phyloP scores from a whole-genome alignment of 257 asterid species.

The Prunella vulgaris region DNA sequence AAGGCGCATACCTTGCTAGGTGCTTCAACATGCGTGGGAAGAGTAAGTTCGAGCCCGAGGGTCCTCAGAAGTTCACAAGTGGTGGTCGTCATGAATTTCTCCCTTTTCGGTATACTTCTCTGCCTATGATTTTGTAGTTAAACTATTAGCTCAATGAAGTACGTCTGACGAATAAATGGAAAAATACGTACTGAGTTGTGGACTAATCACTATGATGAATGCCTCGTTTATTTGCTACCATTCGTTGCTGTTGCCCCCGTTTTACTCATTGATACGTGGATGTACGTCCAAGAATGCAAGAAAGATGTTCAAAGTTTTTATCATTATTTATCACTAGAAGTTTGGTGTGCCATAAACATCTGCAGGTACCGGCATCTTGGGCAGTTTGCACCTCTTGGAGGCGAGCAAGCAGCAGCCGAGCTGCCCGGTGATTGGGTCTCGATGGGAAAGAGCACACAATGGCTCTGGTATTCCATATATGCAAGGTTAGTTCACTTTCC shows the following conservation, averaged over 20 bases:
- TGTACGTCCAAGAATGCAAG: too few relatives aligned
- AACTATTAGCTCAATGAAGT: neutral
- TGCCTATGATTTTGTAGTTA: neutral
- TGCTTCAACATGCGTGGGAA: constrained; percentile 70
- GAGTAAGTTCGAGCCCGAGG: constrained; percentile 63
- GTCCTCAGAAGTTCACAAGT: constrained; percentile 81
- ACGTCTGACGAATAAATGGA: neutral
- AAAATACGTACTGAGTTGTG: neutral
- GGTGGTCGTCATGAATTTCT: constrained; percentile 87
- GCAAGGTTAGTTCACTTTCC: constrained; percentile 66
- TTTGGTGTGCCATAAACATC: neutral
- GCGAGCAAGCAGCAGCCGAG: constrained; percentile 97
- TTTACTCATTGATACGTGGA: too few relatives aligned
- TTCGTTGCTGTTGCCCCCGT: too few relatives aligned
- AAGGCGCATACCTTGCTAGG: constrained; percentile 84
- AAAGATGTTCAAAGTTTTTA: too few relatives aligned
- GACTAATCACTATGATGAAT: too few relatives aligned
- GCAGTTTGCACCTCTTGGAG: constrained; percentile 95
- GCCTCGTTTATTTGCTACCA: too few relatives aligned
- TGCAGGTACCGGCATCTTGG: constrained; percentile 91
- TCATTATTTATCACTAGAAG: too few relatives aligned
- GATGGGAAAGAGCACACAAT: constrained; percentile 85
- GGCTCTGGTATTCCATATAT: constrained; percentile 97
- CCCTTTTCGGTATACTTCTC: constrained; percentile 53
- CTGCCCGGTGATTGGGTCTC: constrained; percentile 99